Evolutionary conservation across 441 rosid genomes (phyloP), one percentile per base, ranked within the genome.

Genomic region (Metrosideros polymorpha): DNA sequence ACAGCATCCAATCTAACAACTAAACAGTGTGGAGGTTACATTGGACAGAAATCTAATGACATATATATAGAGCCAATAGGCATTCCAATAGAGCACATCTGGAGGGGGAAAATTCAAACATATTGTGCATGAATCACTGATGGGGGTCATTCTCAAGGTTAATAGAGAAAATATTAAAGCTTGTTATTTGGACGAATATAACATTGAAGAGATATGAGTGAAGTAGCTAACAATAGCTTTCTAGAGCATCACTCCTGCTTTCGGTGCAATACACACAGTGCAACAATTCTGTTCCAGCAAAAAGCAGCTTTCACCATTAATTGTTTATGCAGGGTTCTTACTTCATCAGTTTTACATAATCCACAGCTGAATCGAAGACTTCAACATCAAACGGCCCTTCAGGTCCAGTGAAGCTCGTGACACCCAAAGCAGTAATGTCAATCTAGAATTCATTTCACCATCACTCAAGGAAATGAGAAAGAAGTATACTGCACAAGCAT

Each of bases 311-410:
- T 30, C 35, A 35, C 56, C 56, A 61, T 61, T 30, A 30, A 61
- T 30, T 61, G 75, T 30, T 61, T 30, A 61, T 30, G 24, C 42
- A 1, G 75, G 75, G 39, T 59, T 59, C 98, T 92, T 93, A 96
- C 99, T 95, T 96, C 98, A 98, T 95, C 87, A 98, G 86, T 88
- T 94, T 96, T 86, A 95, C 98, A 86, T 94, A 96, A 92, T 98
- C 98, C 88, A 89, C 92, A 0, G 99, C 98, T 12, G 98, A 94
- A 91, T 98, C 98, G 90, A 98, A 95, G 87, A 98, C 98, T 89
- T 95, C 99, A 30, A 96, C 98, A 89, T 95, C 98, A 88, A 95
- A 96, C 55, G 90, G 92, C 86, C 97, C 99, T 84, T 95, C 99
- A 86, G 99, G 98, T 77, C 98, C 98, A 42, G 87, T 85, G 89